Base-by-base conservation (phyloP, 2,329 filamentous ascomycete genomes). In the Colletotrichum viniferum region DNA sequence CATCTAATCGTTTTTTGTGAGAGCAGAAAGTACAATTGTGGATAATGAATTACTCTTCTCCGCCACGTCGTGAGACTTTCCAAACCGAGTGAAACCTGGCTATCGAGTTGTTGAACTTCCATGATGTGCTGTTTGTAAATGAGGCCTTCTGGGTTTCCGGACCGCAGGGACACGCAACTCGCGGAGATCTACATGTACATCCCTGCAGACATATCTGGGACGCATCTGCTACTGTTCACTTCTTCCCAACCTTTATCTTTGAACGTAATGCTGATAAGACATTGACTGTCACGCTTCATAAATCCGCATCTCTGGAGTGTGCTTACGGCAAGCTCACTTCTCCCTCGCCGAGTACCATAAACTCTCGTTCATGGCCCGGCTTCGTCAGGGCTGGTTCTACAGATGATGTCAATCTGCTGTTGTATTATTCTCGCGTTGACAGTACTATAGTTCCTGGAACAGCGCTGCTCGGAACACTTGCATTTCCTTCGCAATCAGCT, bases 261-360 rank as follows among this genome's bases (percentile, higher is more conserved):
- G 38, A 43, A 0, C 38, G 38, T n/a, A 0, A 43, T 18, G 38
- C 38, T 2, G 38, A 0, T 43, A 0, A 43, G 38, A 1, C 14
- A 18, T 0, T 43, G 38, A 43, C 1, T 43, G 5, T 43, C 38
- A 43, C 18, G 0, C 18, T 43, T 43, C 1, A 43, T 10, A n/a
- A 0, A 43, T 43, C 3, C 18, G 9, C 0, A 1, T 43, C 1
- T 43, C 1, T n/a, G 0, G 38, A 5, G 5, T 12, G 1, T 43
- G 9, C 18, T 43, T 6, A n/a, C 18, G 3, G 3, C 1, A 9
- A 12, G 18, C 38, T 43, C 38, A 43, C 55, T 7, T 58, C 14
- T 8, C 24, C 0, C 14, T 0, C 3, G 55, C 1, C 55, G 1
- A 28, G 24, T 26, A 18, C 24, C 4, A 58, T 26, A 28, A 5